phyloP scores from a whole-genome alignment of 116 monocot species.

The Posidonia oceanica region DNA sequence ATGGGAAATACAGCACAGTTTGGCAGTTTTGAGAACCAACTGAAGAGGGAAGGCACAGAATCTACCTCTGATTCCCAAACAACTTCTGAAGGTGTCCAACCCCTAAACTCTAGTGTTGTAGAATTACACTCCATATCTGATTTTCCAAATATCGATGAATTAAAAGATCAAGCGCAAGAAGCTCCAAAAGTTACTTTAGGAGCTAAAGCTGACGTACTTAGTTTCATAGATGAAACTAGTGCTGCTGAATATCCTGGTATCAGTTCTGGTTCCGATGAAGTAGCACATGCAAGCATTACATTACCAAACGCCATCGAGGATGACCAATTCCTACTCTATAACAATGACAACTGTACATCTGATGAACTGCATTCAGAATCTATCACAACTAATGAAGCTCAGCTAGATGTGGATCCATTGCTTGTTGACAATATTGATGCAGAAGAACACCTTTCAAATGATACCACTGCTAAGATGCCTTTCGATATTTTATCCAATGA shows the following conservation, averaged over 20 bases:
- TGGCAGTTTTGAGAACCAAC: slow-evolving; percentile 8
- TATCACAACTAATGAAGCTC: neutral
- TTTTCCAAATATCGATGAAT: neutral
- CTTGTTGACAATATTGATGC: neutral
- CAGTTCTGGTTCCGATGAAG: slow-evolving; percentile 1
- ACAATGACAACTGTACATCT: slow-evolving; percentile 18
- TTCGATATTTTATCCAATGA: slow-evolving; percentile 6
- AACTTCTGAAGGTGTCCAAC: neutral
- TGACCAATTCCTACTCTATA: slow-evolving; percentile 31
- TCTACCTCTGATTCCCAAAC: neutral
- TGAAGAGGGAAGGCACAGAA: slow-evolving; percentile 3
- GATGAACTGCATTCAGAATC: slow-evolving; percentile 6
- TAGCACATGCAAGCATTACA: slow-evolving; percentile 5
- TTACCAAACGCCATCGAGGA: slow-evolving; percentile 25
- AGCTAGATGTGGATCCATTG: neutral
- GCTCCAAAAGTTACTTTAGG: neutral
- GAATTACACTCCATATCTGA: neutral
- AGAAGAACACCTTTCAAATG: neutral
- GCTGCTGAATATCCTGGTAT: neutral
- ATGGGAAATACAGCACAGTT: neutral
- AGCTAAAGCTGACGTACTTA: neutral
- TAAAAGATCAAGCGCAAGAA: neutral
- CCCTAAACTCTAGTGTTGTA: neutral
- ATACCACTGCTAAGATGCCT: neutral
- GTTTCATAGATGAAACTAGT: neutral